These are phyloP conservation scores for Spathaspora girioi DNA, from an alignment of 805 yeast species.

Conservation along the genomic window DNA sequence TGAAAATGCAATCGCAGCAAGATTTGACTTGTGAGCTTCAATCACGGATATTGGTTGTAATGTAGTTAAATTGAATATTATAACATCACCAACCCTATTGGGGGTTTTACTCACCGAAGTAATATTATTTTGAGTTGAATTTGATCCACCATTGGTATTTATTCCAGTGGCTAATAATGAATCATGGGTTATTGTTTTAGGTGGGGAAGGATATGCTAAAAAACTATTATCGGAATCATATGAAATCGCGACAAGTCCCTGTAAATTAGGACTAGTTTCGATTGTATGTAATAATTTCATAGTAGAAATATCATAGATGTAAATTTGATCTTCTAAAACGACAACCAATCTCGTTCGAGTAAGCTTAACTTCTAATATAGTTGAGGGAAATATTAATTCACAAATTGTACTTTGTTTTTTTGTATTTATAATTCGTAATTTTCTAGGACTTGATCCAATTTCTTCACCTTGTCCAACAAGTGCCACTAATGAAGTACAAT, in stretches of 20 bases:
- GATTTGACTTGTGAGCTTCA: slow-evolving; percentile 79
- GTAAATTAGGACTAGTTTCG: slow-evolving; percentile 40
- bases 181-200: slow-evolving; percentile 48
- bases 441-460: slow-evolving; percentile 71
- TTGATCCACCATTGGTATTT: slow-evolving; percentile 38
- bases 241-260: slow-evolving; percentile 62
- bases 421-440: slow-evolving; percentile 79
- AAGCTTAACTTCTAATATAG: slow-evolving; percentile 37
- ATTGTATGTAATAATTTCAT: slow-evolving; percentile 43
- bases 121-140: slow-evolving; percentile 36
- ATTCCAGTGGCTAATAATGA: slow-evolving; percentile 38
- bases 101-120: slow-evolving; percentile 39
- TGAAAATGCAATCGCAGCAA: slow-evolving; percentile 67
- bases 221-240: slow-evolving; percentile 39
- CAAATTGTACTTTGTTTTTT: slow-evolving; percentile 52
- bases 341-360: slow-evolving; percentile 32
- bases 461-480: slow-evolving; percentile 76
- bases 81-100: slow-evolving; percentile 62
- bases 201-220: slow-evolving; percentile 76
- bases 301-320: slow-evolving; percentile 37
- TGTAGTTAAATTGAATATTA: slow-evolving; percentile 73
- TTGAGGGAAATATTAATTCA: slow-evolving; percentile 40
- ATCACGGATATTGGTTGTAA: slow-evolving; percentile 76
- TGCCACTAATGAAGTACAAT: slow-evolving; percentile 82
- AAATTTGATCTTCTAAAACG: slow-evolving; percentile 41